Evolutionary conservation across 345 rosid species (phyloP).

Genomic region (Sisymbrium altissimum): DNA sequence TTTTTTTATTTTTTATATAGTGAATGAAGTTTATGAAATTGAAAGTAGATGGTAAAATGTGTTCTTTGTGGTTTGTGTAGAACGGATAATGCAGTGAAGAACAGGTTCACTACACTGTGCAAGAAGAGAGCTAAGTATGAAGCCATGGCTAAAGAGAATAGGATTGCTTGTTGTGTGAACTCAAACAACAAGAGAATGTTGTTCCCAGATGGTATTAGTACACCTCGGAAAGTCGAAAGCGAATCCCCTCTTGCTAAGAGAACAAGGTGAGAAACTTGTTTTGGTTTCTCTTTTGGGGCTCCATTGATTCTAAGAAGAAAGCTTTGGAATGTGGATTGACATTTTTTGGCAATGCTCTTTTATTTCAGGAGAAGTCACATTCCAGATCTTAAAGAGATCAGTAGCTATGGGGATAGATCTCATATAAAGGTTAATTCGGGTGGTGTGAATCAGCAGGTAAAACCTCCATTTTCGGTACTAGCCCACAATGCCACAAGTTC

Average conservation of each 20-base stretch:
- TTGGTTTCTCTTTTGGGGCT: background rate
- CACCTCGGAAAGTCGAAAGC: constrained; percentile 42
- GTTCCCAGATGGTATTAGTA: constrained; percentile 38
- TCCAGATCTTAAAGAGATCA: constrained; percentile 41
- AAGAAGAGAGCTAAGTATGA: constrained; percentile 97
- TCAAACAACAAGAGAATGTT: constrained; percentile 69
- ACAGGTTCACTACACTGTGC: constrained; percentile 92
- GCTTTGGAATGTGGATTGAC: constrained; percentile 8
- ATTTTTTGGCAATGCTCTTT: background rate
- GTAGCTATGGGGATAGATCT: constrained; percentile 47
- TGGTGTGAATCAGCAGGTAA: constrained; percentile 42
- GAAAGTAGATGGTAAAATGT: background rate
- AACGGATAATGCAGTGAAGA: constrained; percentile 98
- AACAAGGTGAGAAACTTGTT: constrained; percentile 41
- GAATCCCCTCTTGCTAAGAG: constrained; percentile 48
- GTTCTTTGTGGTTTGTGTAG: constrained; percentile 38
- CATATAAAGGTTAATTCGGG: constrained; percentile 42
- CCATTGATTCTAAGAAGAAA: background rate
- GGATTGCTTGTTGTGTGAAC: constrained; percentile 42
- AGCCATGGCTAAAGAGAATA: constrained; percentile 81
- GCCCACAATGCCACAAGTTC: constrained; percentile 45
- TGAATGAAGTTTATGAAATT: background rate
- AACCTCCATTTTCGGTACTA: constrained; percentile 63
- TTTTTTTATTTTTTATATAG: background rate
- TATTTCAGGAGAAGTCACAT: constrained; percentile 67